Evolutionary conservation across 2,329 filamentous ascomycete species (phyloP), one percentile per base, ranked within the genome.

Genomic region (Pseudogymnoascus sp.): DNA sequence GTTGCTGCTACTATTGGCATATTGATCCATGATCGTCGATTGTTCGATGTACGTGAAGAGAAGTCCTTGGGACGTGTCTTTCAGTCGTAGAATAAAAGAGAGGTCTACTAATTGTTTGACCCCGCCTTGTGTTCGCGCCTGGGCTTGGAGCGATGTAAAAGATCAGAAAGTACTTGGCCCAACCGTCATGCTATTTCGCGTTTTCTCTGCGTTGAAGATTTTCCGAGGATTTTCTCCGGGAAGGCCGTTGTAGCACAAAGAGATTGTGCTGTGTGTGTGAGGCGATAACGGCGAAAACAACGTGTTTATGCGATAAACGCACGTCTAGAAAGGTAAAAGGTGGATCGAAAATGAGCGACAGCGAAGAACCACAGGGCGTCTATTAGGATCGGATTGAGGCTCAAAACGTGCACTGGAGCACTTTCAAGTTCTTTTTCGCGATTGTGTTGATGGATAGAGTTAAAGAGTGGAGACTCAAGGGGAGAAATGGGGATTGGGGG

Each of bases 221-320:
- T 60, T 60, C 34, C 59, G 59, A 60, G 37, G 59, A 60, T 60
- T 60, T 60, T 60, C 37, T 60, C 34, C 59, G 34, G 59, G 37
- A 42, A 60, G 56, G 18, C 59, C 23, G 28, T 38, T 16, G 59
- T 42, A 3, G 18, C 37, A 38, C 37, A 38, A 60, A 18, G 59
- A 60, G 34, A 38, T 38, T 38, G 34, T 36, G 53, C 23, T 38
- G 34, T 36, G 53, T 40, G 59, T 40, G 59, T 60, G 59, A 28
- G 37, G 59, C 59, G 59, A 60, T 60, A 60, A 60, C 59, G 59
- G 59, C 59, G 18, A 38, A 42, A 60, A 38, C 34, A 60, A 60
- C 59, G 59, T 60, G 34, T 38, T 40, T 60, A 60, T 60, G 59
- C 59, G 37, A 60, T 42, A 42, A 56, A 56, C 49, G 49, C 49